Base-by-base conservation (phyloP, 495 filamentous ascomycete genomes). In the Aspergillus campestris region DNA sequence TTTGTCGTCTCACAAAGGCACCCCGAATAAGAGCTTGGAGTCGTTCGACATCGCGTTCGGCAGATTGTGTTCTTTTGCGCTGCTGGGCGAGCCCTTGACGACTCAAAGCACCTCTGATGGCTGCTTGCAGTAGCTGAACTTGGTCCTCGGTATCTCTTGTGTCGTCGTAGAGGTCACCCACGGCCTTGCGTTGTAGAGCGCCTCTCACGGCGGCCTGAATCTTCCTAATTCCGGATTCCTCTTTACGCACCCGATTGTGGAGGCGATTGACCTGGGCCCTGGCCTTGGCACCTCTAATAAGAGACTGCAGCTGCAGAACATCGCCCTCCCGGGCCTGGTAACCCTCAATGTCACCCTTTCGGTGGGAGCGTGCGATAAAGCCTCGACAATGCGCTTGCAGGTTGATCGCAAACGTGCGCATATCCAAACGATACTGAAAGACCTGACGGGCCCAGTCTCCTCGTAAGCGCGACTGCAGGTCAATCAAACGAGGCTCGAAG, bases 301-400 rank as follows among this genome's bases (percentile, higher is more conserved):
- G 68, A 51, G 82, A 92, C 63, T 98, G 92, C n/a, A 98, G 64
- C 43, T 77, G 73, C 27, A 92, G 65, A 32, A 98, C 74, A 38
- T 90, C 77, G 10, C 64, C 57, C 55, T 91, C 83, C 39, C 81
- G 82, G 43, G 77, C 76, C 54, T 83, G 77, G 71, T 85, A 89
- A 65, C 73, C 77, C 31, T 77, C 62, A 59, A 84, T 78, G 51
- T 80, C 78, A 14, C 70, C 66, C 41, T 64, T 65, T 56, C 81
- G 76, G 34, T 74, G 76, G 32, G 73, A 76, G 40, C 94, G 81
- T 28, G 83, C 73, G 31, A 95, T 64, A 53, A 85, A 94, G 9
- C 89, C 94, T 42, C 91, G 78, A 2, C 80, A 81, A 7, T 80
- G 74, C 47, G 86, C 88, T 64, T 96, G 90, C 5, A 95, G 73